Conservation (phyloP, 2,329 filamentous ascomycete genomes). For the Karstenula rhodostoma region DNA sequence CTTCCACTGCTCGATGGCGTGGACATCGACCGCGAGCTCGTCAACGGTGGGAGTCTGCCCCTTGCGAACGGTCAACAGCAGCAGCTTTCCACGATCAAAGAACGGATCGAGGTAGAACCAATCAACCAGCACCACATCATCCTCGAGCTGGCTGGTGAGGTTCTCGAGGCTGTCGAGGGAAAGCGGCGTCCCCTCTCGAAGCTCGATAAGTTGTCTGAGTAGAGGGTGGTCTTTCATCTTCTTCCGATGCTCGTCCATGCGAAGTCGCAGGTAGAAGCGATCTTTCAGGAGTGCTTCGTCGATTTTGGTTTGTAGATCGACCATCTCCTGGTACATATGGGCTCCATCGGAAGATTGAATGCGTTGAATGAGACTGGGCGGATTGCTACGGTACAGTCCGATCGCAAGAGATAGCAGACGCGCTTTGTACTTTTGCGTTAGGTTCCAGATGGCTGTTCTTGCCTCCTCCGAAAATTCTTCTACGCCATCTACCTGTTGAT, state of each 20-base stretch:
- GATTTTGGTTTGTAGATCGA: conserved; percentile 8
- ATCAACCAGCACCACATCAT: conserved; percentile 7
- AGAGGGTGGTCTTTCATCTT: conserved; percentile 8
- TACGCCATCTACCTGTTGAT: not conserved
- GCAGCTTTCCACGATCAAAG: not conserved
- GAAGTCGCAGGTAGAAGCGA: conserved; percentile 9
- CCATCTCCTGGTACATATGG: conserved; percentile 11
- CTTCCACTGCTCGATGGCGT: conserved; percentile 8
- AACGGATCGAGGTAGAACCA: conserved; percentile 12
- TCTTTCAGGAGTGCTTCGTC: conserved; percentile 4
- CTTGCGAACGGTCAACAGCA: conserved; percentile 6
- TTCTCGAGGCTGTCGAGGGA: not conserved
- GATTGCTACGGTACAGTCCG: conserved; percentile 9
- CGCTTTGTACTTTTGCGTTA: conserved; percentile 12
- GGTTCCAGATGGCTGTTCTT: not conserved
- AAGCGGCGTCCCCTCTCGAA: conserved; percentile 13
- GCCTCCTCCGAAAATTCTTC: conserved; percentile 2
- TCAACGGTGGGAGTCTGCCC: conserved; percentile 7
- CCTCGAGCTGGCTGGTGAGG: not conserved
- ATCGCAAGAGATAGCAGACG: conserved; percentile 11
- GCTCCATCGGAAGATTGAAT: conserved; percentile 5
- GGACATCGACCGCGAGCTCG: not conserved
- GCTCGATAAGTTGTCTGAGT: conserved; percentile 2
- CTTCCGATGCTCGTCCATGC: conserved; percentile 6
- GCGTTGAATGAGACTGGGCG: conserved; percentile 5